Percentiles rank a stretch among this genome's conserved stretches.
phyloP scores from a whole-genome alignment of 163 green algal species.

The Chlamydomonas reinhardtii region DNA sequence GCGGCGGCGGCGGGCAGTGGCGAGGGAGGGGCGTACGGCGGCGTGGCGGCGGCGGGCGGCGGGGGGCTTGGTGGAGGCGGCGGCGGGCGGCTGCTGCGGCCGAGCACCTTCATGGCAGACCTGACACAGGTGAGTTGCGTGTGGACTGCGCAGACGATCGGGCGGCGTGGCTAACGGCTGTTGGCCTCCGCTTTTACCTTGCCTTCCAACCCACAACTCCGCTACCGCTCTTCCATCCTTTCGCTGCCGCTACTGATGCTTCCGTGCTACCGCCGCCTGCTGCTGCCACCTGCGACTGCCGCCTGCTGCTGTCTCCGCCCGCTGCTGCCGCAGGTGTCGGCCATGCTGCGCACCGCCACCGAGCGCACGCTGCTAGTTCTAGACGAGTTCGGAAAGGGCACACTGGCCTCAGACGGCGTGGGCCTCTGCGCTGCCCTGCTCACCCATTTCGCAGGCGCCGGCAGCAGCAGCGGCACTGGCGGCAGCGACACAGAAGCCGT shows the following conservation, averaged over 20 bases:
- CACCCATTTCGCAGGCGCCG: slow-evolving; percentile 61
- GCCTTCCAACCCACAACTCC: no score
- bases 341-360: slow-evolving; percentile 84
- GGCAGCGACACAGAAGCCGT: background rate
- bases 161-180: no score
- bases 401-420: slow-evolving; percentile 81
- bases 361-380: slow-evolving; percentile 86
- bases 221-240: no score
- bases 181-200: no score
- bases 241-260: background rate
- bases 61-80: background rate
- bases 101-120: slow-evolving; percentile 90
- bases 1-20: no score
- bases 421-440: slow-evolving; percentile 80
- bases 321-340: slow-evolving; percentile 72
- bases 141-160: no score
- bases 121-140: slow-evolving; percentile 70
- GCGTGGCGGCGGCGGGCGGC: background rate
- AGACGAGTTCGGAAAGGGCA: slow-evolving; percentile 97
- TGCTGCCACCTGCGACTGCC: background rate
- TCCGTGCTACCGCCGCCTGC: background rate
- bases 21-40: slow-evolving; percentile 61
- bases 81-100: slow-evolving; percentile 59
- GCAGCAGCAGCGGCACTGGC: background rate
- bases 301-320: background rate